These are phyloP conservation scores for Fusarium longipes DNA, from an alignment of 2,329 filamentous ascomycete species.

Conservation along the genomic window DNA sequence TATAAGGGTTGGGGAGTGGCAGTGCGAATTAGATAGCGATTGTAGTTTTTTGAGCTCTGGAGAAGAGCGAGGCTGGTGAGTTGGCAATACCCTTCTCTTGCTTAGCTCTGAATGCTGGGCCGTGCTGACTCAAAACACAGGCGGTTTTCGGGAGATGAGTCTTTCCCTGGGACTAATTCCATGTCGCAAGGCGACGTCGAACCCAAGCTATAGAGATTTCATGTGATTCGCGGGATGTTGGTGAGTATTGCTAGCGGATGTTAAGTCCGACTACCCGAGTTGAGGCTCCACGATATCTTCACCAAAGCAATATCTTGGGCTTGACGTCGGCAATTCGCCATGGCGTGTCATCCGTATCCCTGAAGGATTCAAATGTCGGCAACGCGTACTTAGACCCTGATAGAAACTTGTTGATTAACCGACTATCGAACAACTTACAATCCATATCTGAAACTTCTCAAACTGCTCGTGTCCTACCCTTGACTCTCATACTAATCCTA, in stretches of 20 bases:
- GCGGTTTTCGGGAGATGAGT: constrained; percentile 68
- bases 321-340: not conserved
- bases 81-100: constrained; percentile 37
- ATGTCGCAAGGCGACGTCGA: constrained; percentile 47
- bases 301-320: not conserved
- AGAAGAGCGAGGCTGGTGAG: constrained; percentile 88
- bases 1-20: constrained; percentile 75
- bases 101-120: not conserved
- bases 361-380: constrained; percentile 7
- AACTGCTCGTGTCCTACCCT: constrained; percentile 1
- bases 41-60: constrained; percentile 84
- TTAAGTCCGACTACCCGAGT: not conserved
- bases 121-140: constrained; percentile 44
- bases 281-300: not conserved
- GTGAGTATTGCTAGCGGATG: constrained; percentile 1
- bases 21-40: constrained; percentile 82
- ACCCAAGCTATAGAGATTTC: constrained; percentile 49
- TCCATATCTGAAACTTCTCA: not conserved
- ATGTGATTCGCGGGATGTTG: constrained; percentile 8
- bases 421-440: not conserved
- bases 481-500: constrained; percentile 7
- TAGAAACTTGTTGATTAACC: not conserved
- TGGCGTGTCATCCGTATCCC: not conserved
- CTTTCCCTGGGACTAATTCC: constrained; percentile 58
- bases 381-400: constrained; percentile 23